phyloP scores from a whole-genome alignment of 1,139 yeast species.

The Yamadazyma oceani region DNA sequence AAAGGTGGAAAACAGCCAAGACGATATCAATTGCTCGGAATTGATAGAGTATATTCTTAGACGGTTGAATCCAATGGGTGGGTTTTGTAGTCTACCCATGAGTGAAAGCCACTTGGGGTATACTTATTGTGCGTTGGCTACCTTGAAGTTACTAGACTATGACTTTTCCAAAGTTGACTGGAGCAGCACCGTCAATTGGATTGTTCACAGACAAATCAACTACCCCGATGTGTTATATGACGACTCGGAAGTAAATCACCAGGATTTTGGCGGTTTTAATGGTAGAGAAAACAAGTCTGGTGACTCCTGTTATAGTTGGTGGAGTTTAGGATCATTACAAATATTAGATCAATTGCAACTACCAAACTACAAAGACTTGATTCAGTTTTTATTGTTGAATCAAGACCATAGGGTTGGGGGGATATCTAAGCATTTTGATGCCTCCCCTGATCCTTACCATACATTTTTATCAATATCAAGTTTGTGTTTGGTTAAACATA shows the following conservation, averaged over 20 bases:
- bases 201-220: conserved; percentile 62
- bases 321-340: conserved; percentile 69
- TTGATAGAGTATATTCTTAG: conserved; percentile 43
- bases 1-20: conserved; percentile 32
- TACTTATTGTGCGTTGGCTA: conserved; percentile 80
- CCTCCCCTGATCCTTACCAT: conserved; percentile 71
- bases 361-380: conserved; percentile 37
- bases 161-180: conserved; percentile 13
- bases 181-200: conserved; percentile 50
- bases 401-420: conserved; percentile 78
- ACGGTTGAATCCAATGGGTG: conserved; percentile 63
- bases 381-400: conserved; percentile 55
- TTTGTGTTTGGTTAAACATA: conserved; percentile 42
- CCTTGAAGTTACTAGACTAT: conserved; percentile 46
- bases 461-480: conserved; percentile 62
- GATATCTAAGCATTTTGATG: conserved; percentile 65
- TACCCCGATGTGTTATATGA: conserved; percentile 27
- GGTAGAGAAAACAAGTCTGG: conserved; percentile 84
- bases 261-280: conserved; percentile 78
- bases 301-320: conserved; percentile 92
- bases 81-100: conserved; percentile 38
- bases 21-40: conserved; percentile 36
- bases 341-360: conserved; percentile 36
- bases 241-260: conserved; percentile 30
- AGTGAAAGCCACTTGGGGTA: conserved; percentile 87